A percentile compares a stretch with the other conserved stretches of the same genome.
phyloP scores from a whole-genome alignment of 371 early-diverging fungal genomes.

The Haplosporangium sp. region DNA sequence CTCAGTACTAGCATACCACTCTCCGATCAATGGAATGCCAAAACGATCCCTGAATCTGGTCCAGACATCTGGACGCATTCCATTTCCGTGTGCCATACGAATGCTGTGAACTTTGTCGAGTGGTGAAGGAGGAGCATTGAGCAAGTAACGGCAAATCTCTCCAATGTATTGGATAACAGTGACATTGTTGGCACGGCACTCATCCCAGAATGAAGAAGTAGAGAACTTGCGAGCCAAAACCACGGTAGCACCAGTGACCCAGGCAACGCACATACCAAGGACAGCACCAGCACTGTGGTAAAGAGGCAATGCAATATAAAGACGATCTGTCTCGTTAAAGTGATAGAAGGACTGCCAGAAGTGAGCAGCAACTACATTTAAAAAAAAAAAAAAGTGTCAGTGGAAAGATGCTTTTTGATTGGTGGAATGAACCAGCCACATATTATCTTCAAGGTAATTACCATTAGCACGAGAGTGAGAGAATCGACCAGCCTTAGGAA shows the following conservation, averaged over 20 bases:
- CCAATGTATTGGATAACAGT: constrained; percentile 72
- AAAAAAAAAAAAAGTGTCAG: neutral
- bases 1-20: constrained; percentile 56
- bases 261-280: constrained; percentile 51
- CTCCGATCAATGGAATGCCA: constrained; percentile 50
- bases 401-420: neutral
- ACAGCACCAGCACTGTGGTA: constrained; percentile 53
- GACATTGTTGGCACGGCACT: constrained; percentile 50
- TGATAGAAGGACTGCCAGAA: constrained; percentile 52
- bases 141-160: constrained; percentile 78
- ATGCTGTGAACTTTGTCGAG: constrained; percentile 65
- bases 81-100: constrained; percentile 77
- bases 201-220: constrained; percentile 53
- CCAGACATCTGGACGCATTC: constrained; percentile 81
- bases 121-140: constrained; percentile 62
- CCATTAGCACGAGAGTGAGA: constrained; percentile 53
- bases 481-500: constrained; percentile 64
- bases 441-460: neutral
- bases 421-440: neutral
- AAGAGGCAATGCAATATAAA: constrained; percentile 51
- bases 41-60: constrained; percentile 64
- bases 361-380: constrained; percentile 39
- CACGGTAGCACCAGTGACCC: constrained; percentile 54
- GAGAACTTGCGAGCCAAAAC: constrained; percentile 56
- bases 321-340: constrained; percentile 41